These are phyloP conservation scores for Kipferlia bialata DNA, from an alignment of 78 protist species.

Conservation along the genomic window DNA sequence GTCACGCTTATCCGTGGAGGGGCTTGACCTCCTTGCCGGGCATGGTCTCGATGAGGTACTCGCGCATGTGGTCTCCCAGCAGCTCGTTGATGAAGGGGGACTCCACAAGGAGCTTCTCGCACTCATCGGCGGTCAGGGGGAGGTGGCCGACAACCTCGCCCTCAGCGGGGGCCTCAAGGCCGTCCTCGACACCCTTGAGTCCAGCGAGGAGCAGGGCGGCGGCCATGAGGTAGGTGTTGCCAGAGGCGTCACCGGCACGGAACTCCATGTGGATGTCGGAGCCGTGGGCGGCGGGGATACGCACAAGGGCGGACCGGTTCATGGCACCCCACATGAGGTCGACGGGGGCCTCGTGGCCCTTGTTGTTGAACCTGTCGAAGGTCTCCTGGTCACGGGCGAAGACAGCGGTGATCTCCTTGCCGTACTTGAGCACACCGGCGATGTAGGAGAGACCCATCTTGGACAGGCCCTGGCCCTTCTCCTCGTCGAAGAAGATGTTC, in stretches of 20 bases:
- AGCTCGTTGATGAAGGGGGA: slow-evolving; percentile 4
- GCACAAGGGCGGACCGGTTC: slow-evolving; percentile 24
- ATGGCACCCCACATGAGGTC: slow-evolving; percentile 6
- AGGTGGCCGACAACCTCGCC: neutral
- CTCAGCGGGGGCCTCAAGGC: neutral
- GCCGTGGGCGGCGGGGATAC: slow-evolving; percentile 12
- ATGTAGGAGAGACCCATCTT: slow-evolving; percentile 6
- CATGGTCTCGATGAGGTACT: neutral
- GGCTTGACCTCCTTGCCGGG: no score
- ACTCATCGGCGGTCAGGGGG: slow-evolving; percentile 12
- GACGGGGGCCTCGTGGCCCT: slow-evolving; percentile 38
- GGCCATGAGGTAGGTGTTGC: slow-evolving; percentile 18
- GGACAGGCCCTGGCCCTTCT: neutral
- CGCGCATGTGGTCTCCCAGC: neutral
- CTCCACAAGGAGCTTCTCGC: neutral
- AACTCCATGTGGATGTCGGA: slow-evolving; percentile 1
- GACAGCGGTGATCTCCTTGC: slow-evolving; percentile 17
- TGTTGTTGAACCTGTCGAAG: slow-evolving; percentile 20
- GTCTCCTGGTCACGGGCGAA: slow-evolving; percentile 15
- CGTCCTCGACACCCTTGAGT: slow-evolving; percentile 28
- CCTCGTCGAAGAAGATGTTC: neutral
- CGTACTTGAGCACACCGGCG: slow-evolving; percentile 29
- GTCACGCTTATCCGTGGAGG: no score
- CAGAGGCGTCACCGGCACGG: slow-evolving; percentile 35
- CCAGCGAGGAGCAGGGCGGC: slow-evolving; percentile 28